Percentiles rank a stretch among this genome's conserved stretches.
Conservation (phyloP, 345 rosid genomes). For the Eucalyptus polybractea region DNA sequence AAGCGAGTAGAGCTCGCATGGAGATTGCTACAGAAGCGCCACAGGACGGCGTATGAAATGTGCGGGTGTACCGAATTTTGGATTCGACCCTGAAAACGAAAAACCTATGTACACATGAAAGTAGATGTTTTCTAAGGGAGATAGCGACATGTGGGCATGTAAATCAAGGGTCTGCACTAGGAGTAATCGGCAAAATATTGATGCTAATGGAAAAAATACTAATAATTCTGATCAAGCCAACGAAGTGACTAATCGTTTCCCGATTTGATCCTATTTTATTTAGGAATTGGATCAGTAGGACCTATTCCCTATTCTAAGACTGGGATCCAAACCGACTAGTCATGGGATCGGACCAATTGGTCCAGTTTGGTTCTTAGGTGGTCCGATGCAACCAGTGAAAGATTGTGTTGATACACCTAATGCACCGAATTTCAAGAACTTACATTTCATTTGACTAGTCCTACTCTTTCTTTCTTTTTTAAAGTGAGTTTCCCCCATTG, state of each 20-base stretch:
- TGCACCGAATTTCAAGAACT: neutral
- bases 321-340: neutral
- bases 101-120: neutral
- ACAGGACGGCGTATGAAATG: neutral
- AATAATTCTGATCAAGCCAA: neutral
- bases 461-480: neutral
- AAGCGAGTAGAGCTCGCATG: neutral
- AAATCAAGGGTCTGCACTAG: neutral
- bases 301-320: accelerated
- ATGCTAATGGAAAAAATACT: neutral
- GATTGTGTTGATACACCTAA: too few relatives aligned
- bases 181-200: neutral
- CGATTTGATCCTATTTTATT: accelerated
- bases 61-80: neutral
- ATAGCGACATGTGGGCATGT: neutral
- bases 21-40: neutral
- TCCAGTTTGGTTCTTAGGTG: neutral
- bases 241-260: neutral
- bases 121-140: neutral
- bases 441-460: neutral
- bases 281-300: accelerated
- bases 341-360: accelerated
- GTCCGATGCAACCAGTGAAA: neutral
- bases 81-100: neutral
- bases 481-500: neutral